Conservation (phyloP, 176 grass and related monocot genomes). For the Cenchrus americanus region DNA sequence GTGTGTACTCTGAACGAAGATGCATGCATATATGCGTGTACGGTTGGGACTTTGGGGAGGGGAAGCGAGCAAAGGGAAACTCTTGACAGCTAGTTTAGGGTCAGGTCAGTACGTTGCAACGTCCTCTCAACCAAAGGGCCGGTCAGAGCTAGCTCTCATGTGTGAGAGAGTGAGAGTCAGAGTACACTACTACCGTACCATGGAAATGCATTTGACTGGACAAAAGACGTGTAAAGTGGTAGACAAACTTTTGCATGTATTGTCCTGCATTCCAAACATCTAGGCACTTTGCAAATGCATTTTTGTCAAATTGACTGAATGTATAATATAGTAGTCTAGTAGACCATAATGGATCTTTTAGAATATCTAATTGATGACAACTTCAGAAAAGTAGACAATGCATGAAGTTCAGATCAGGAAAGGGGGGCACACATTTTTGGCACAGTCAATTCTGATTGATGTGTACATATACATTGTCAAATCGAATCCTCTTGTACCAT, state of each 20-base stretch:
- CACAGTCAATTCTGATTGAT: neutral
- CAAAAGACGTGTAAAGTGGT: neutral
- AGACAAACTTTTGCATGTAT: neutral
- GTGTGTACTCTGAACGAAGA: neutral
- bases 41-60: slow-evolving; percentile 19
- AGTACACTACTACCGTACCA: no score
- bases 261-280: neutral
- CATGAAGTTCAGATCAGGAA: slow-evolving; percentile 2
- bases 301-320: neutral
- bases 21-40: slow-evolving; percentile 2
- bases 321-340: neutral
- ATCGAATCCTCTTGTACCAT: neutral
- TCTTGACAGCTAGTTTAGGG: slow-evolving; percentile 43
- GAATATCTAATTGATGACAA: neutral
- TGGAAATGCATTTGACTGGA: neutral
- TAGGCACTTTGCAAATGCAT: neutral
- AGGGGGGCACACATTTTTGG: neutral
- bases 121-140: slow-evolving; percentile 15
- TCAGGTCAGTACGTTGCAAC: slow-evolving; percentile 29
- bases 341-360: neutral
- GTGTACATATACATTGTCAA: neutral
- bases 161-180: no score
- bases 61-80: slow-evolving; percentile 49
- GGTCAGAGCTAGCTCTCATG: no score
- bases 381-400: neutral